Conservation (phyloP, 2,329 filamentous ascomycete genomes). For the Cordyceps fumosorosea region DNA sequence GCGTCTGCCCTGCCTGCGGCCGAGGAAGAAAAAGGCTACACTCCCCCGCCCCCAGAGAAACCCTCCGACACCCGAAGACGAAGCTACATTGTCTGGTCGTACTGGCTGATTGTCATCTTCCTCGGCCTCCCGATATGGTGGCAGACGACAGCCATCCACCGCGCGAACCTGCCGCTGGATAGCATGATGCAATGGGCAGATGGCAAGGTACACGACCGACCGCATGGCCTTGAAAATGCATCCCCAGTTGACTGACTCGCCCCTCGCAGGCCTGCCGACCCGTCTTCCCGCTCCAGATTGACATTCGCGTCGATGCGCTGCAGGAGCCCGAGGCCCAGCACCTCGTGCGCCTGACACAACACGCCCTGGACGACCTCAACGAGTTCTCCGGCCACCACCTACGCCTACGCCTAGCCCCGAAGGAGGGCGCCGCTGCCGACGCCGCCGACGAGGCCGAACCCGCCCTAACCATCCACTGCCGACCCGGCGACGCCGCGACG, state of each 20-base stretch:
- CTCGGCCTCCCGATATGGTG: conserved; percentile 93
- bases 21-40: conserved; percentile 20
- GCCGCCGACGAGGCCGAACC: conserved; percentile 38
- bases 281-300: conserved; percentile 79
- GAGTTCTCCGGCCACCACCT: conserved; percentile 82
- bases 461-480: conserved; percentile 65
- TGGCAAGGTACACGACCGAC: conserved; percentile 60
- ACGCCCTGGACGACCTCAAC: conserved; percentile 78
- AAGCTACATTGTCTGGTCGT: conserved; percentile 71
- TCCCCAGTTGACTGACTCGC: neutral
- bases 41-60: conserved; percentile 68
- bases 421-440: conserved; percentile 20
- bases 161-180: conserved; percentile 73
- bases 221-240: neutral
- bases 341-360: conserved; percentile 74
- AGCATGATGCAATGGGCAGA: conserved; percentile 90
- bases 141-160: conserved; percentile 87
- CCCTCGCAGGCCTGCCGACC: conserved; percentile 70
- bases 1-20: neutral
- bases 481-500: conserved; percentile 54
- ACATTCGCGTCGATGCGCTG: conserved; percentile 63
- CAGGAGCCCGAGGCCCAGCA: conserved; percentile 62
- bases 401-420: conserved; percentile 37
- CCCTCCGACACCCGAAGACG: conserved; percentile 62
- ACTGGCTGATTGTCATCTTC: conserved; percentile 80